Evolutionary conservation across 805 yeast genomes (phyloP).

Genomic region (Yarrowia deformans): DNA sequence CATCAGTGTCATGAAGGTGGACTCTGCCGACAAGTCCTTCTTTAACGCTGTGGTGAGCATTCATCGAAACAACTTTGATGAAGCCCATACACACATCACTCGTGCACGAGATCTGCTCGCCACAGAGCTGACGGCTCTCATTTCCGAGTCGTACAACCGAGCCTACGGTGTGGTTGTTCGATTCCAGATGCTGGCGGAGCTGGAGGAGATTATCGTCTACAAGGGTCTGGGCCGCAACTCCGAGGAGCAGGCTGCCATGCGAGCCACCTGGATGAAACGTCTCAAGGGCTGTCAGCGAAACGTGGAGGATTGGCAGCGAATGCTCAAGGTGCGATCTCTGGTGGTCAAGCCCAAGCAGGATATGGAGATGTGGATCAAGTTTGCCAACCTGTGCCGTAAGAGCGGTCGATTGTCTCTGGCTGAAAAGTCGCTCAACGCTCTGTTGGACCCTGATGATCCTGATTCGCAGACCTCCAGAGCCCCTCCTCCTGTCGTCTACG

Average conservation of each 20-base stretch:
- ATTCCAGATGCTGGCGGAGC: constrained; percentile 95
- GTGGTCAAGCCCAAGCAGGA: constrained; percentile 96
- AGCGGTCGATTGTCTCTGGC: constrained; percentile 92
- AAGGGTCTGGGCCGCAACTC: constrained; percentile 85
- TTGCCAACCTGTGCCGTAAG: constrained; percentile 94
- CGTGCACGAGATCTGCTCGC: constrained; percentile 88
- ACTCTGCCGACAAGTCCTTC: constrained; percentile 93
- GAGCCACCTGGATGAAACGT: constrained; percentile 94
- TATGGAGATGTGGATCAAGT: constrained; percentile 97
- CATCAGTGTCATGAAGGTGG: constrained; percentile 85
- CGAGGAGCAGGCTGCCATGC: constrained; percentile 76
- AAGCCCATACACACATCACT: constrained; percentile 77
- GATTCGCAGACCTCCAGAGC: constrained; percentile 67
- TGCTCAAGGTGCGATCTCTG: constrained; percentile 88
- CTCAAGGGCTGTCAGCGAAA: constrained; percentile 92
- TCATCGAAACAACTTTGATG: constrained; percentile 84
- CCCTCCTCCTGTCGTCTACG: constrained; percentile 96
- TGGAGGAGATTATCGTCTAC: constrained; percentile 92
- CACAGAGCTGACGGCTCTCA: constrained; percentile 92
- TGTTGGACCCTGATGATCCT: constrained; percentile 76
- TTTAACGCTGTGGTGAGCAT: constrained; percentile 88
- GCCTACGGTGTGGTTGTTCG: constrained; percentile 97
- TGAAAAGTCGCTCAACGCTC: constrained; percentile 82
- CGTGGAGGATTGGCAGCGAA: constrained; percentile 98
- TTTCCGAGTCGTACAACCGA: constrained; percentile 93